Conservation (phyloP, 805 yeast genomes). For the Saturnispora hagleri region DNA sequence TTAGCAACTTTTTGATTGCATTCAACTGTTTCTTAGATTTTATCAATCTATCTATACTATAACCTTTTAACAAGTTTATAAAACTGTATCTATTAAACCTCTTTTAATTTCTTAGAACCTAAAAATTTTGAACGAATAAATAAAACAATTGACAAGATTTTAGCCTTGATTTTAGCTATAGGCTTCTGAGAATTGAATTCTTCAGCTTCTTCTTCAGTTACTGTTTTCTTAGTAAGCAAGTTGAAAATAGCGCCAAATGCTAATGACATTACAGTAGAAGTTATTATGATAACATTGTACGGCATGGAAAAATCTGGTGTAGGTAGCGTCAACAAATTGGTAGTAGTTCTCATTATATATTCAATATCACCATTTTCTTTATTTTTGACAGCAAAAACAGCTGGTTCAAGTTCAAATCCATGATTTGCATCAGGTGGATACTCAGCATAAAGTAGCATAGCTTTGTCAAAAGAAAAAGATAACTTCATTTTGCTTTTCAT, state of each 20-base stretch:
- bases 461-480: slow-evolving; percentile 78
- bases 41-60: background rate
- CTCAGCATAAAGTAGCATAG: slow-evolving; percentile 74
- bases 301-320: slow-evolving; percentile 99
- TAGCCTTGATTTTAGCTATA: slow-evolving; percentile 11
- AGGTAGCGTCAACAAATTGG: slow-evolving; percentile 78
- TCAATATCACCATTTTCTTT: slow-evolving; percentile 12
- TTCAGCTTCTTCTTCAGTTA: slow-evolving; percentile 66
- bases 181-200: slow-evolving; percentile 14
- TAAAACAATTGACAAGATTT: background rate
- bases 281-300: slow-evolving; percentile 87
- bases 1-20: background rate
- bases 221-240: slow-evolving; percentile 60
- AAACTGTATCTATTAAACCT: background rate
- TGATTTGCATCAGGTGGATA: slow-evolving; percentile 99
- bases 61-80: background rate
- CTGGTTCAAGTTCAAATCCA: slow-evolving; percentile 92
- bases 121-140: background rate
- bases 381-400: slow-evolving; percentile 53
- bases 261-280: slow-evolving; percentile 88
- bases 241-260: slow-evolving; percentile 85
- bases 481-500: slow-evolving; percentile 49
- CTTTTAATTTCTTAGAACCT: background rate
- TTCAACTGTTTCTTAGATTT: too few species aligned
- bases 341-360: slow-evolving; percentile 68